Conservation (phyloP, 495 filamentous ascomycete species). For the Penicillium cataractarum region DNA sequence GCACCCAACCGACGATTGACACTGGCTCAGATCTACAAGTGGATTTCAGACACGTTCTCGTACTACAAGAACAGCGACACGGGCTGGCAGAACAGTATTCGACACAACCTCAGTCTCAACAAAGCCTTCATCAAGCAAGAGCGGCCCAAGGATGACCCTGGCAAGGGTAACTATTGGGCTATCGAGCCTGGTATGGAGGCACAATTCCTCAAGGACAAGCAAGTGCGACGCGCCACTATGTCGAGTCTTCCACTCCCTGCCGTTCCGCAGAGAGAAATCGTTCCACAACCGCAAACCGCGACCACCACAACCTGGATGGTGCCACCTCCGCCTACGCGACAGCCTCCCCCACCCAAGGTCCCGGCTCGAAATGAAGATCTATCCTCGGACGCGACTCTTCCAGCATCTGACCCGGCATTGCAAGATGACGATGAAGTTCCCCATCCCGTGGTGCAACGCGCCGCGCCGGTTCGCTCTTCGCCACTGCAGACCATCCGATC, state of each 20-base stretch:
- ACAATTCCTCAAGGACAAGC: constrained; percentile 87
- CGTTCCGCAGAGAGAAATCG: constrained; percentile 38
- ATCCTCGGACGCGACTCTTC: constrained; percentile 95
- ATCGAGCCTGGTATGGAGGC: constrained; percentile 87
- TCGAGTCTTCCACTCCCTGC: constrained; percentile 47
- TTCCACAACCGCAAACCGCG: constrained; percentile 32
- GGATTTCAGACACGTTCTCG: constrained; percentile 92
- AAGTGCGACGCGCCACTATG: constrained; percentile 58
- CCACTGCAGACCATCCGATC: constrained; percentile 73
- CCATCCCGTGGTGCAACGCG: constrained; percentile 32
- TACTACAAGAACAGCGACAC: constrained; percentile 83
- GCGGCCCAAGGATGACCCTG: constrained; percentile 94
- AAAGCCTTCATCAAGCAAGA: constrained; percentile 97
- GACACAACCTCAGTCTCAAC: constrained; percentile 96
- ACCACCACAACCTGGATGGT: constrained; percentile 48
- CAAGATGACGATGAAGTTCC: constrained; percentile 65
- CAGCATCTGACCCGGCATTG: constrained; percentile 75
- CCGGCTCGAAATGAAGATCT: constrained; percentile 55
- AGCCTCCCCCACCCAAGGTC: constrained; percentile 23
- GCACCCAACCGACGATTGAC: constrained; percentile 83
- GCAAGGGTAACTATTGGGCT: constrained; percentile 98
- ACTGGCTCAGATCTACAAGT: constrained; percentile 97
- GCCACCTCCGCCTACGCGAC: constrained; percentile 34
- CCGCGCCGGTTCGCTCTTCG: constrained; percentile 54
- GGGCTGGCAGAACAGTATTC: constrained; percentile 98